These are phyloP conservation scores for Alternaria sp. DNA, from an alignment of 2,329 filamentous ascomycete genomes.

Conservation along the genomic window DNA sequence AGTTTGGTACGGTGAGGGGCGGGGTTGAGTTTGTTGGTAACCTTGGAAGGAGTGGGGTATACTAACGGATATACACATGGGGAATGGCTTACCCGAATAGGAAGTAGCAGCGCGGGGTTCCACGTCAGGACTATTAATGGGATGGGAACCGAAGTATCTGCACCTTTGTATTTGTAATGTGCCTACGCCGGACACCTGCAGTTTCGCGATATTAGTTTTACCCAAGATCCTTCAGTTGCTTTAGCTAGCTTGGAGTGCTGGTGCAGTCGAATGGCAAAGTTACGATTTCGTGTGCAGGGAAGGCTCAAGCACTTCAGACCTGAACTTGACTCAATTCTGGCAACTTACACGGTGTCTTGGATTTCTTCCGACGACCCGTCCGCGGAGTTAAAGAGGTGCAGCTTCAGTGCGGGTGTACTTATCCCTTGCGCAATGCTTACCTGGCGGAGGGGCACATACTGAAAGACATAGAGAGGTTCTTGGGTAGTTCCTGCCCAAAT, in stretches of 20 bases:
- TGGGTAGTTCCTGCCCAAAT: background rate
- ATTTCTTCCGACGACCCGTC: background rate
- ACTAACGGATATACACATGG: background rate
- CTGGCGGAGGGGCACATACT: background rate
- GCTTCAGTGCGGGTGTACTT: background rate
- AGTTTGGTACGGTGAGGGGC: background rate
- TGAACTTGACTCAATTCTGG: background rate
- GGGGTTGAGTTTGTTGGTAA: background rate
- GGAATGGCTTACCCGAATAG: conserved; percentile 10
- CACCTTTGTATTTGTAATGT: background rate
- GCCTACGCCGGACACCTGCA: background rate
- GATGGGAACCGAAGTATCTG: background rate
- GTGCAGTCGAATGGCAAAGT: background rate
- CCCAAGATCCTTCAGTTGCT: background rate
- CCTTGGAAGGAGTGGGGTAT: background rate
- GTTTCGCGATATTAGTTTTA: background rate
- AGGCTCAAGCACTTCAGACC: background rate
- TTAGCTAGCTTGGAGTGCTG: background rate
- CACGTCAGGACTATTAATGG: conserved; percentile 7
- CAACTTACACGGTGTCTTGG: background rate
- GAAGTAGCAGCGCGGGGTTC: conserved; percentile 5
- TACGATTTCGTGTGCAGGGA: background rate
- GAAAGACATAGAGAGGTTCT: background rate
- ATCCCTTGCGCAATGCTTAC: background rate
- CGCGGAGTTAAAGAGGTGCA: background rate